A percentile compares a stretch with the other conserved stretches of the same genome.
phyloP scores from a whole-genome alignment of 2,329 filamentous ascomycete species.

The Aspergillus fijiensis region DNA sequence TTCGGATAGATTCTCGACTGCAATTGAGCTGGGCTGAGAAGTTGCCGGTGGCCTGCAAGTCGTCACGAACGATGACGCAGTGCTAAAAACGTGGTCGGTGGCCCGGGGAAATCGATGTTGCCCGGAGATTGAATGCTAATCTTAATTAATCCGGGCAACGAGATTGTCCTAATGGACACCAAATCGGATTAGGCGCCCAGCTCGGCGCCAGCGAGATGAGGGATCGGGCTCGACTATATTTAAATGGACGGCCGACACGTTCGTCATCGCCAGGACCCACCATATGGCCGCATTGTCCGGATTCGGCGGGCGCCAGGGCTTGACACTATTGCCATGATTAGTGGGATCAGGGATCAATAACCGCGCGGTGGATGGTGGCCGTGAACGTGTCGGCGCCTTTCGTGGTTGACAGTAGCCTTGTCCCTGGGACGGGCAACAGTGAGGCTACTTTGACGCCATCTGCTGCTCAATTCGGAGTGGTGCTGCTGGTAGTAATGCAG shows the following conservation, averaged over 20 bases:
- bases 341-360: background rate
- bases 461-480: background rate
- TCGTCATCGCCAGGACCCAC: conserved; percentile 8
- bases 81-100: background rate
- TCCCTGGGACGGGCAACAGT: background rate
- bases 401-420: background rate
- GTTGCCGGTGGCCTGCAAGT: too few species aligned
- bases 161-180: background rate
- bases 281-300: conserved; percentile 1
- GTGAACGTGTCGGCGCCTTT: background rate
- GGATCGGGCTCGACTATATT: background rate
- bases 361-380: background rate
- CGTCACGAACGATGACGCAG: background rate
- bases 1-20: too few species aligned
- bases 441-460: background rate
- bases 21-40: too few species aligned
- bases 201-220: background rate
- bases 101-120: background rate
- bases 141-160: background rate
- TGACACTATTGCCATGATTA: background rate
- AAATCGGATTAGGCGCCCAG: background rate
- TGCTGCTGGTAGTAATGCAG: background rate
- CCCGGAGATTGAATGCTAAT: background rate
- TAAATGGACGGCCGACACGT: background rate
- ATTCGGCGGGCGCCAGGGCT: background rate